Percentiles rank a stretch among this genome's conserved stretches.
Conservation (phyloP, 345 rosid genomes). For the Corchorus capsularis region DNA sequence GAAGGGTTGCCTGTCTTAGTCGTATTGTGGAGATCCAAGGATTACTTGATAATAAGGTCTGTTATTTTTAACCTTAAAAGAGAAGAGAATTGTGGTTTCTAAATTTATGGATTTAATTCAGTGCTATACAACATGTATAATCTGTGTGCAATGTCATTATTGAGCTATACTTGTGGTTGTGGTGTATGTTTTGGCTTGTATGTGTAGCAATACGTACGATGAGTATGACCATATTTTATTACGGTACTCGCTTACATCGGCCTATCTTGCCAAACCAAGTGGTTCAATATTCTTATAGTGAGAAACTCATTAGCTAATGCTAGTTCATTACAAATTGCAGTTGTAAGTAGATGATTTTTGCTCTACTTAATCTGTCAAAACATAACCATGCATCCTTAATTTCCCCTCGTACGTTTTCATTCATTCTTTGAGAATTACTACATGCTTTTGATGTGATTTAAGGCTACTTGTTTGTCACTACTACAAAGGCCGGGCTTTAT, state of each 20-base stretch:
- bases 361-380: background rate
- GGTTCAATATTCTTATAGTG: background rate
- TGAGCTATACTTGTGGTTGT: background rate
- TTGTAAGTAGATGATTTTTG: background rate
- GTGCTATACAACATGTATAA: background rate
- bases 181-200: background rate
- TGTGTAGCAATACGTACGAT: background rate
- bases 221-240: background rate
- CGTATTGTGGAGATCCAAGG: slow-evolving; percentile 83
- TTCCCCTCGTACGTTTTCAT: background rate
- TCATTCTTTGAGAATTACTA: background rate
- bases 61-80: slow-evolving; percentile 11
- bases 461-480: background rate
- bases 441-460: too few species aligned
- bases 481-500: background rate
- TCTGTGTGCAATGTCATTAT: background rate
- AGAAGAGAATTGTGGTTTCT: background rate
- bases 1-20: slow-evolving; percentile 55
- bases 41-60: slow-evolving; percentile 80
- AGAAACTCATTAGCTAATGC: background rate
- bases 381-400: background rate
- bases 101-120: background rate
- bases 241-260: background rate
- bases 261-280: background rate
- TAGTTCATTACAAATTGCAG: background rate